A percentile compares a stretch with the other conserved stretches of the same genome.
Conservation (phyloP, 176 grass and related monocot species). For the Microstegium vimineum region DNA sequence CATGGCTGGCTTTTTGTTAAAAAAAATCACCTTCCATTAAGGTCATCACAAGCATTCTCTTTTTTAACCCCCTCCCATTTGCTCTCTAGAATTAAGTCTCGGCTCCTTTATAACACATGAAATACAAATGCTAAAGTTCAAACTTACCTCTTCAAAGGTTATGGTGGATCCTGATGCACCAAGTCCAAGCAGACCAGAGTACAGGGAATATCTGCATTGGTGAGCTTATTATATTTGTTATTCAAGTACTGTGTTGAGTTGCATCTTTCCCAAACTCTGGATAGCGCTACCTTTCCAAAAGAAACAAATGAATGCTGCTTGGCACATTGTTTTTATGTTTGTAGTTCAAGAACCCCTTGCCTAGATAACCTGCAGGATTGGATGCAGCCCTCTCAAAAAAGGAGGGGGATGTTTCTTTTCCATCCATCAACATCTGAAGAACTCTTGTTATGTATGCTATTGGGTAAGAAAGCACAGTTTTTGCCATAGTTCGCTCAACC, state of each 20-base stretch:
- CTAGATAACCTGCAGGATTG: conserved; percentile 63
- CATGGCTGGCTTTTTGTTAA: not conserved
- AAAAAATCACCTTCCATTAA: not conserved
- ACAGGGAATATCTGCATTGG: conserved; percentile 95
- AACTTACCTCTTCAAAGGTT: conserved; percentile 51
- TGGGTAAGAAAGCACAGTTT: conserved; percentile 54
- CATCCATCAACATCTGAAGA: conserved; percentile 56
- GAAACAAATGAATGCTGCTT: conserved; percentile 17
- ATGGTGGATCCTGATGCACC: conserved; percentile 99
- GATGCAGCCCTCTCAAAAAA: conserved; percentile 72
- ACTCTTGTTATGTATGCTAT: conserved; percentile 57
- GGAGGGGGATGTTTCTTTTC: conserved; percentile 67
- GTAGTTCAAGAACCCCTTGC: conserved; percentile 57
- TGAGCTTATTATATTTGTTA: conserved; percentile 45
- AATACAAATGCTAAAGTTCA: conserved; percentile 30
- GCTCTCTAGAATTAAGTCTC: not conserved
- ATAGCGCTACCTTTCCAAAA: not conserved
- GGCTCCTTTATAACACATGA: conserved; percentile 14
- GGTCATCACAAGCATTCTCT: not conserved
- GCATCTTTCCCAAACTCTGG: not conserved
- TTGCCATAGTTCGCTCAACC: conserved; percentile 16
- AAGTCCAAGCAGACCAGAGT: conserved; percentile 95
- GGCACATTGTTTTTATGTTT: conserved; percentile 40
- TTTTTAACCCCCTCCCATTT: not conserved
- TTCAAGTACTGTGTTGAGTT: conserved; percentile 8